phyloP scores from a whole-genome alignment of 2,329 filamentous ascomycete genomes.

The Pseudogymnoascus sp. region DNA sequence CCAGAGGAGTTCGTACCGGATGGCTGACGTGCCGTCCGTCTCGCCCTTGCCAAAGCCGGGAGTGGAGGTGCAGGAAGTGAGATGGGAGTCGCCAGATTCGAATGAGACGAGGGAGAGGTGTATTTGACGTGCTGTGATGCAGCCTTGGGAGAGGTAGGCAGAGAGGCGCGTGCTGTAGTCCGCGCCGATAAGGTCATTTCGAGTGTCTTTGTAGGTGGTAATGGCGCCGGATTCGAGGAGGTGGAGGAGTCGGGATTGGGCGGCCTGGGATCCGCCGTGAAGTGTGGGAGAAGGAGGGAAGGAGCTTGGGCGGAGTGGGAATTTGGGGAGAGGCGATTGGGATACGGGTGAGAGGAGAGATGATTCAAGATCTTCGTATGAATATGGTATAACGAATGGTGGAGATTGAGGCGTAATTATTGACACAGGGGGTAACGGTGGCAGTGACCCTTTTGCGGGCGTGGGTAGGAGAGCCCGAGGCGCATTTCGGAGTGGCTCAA shows the following conservation, averaged over 20 bases:
- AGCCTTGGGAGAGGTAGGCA: conserved; percentile 64
- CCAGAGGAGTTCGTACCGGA: conserved; percentile 71
- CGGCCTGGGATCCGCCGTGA: conserved; percentile 58
- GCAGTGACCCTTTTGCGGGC: conserved; percentile 46
- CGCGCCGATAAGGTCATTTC: conserved; percentile 62
- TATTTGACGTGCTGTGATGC: conserved; percentile 64
- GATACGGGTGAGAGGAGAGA: conserved; percentile 53
- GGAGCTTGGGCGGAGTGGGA: conserved; percentile 46
- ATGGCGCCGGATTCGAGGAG: conserved; percentile 55
- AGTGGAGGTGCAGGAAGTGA: conserved; percentile 10
- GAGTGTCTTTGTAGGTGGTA: conserved; percentile 59
- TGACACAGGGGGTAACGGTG: conserved; percentile 44
- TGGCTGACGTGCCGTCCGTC: conserved; percentile 60
- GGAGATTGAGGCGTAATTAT: conserved; percentile 49
- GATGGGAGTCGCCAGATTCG: conserved; percentile 51
- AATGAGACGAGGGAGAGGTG: conserved; percentile 61
- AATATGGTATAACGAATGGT: conserved; percentile 58
- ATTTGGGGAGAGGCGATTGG: conserved; percentile 39
- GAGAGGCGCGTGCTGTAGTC: conserved; percentile 74
- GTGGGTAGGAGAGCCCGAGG: conserved; percentile 51
- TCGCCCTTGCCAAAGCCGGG: conserved; percentile 59
- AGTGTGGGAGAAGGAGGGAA: conserved; percentile 59
- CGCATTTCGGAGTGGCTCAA: conserved; percentile 61
- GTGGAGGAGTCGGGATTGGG: conserved; percentile 50
- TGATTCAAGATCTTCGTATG: conserved; percentile 44